phyloP scores from a whole-genome alignment of 805 yeast genomes.

The Saccharomycopsis sp. region DNA sequence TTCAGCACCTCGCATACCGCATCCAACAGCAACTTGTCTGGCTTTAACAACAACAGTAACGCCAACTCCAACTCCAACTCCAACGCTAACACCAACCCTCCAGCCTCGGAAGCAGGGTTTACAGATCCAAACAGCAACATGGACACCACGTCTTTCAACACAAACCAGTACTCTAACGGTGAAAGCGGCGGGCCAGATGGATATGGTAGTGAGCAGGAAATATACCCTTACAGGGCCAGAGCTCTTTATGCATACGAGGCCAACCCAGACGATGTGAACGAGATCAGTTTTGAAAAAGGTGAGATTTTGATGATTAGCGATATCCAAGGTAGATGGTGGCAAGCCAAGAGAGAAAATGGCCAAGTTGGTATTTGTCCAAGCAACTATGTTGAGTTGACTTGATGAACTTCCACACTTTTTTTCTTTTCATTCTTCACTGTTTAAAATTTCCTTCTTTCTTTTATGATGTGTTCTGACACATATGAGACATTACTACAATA shows the following conservation, averaged over 20 bases:
- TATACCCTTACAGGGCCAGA: conserved; percentile 73
- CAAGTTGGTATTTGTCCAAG: conserved; percentile 96
- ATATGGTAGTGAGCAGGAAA: conserved; percentile 20
- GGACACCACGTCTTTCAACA: conserved; percentile 6
- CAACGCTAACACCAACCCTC: not conserved
- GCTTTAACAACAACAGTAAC: not conserved
- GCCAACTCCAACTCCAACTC: not conserved
- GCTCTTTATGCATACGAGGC: conserved; percentile 86
- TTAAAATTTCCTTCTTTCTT: no score
- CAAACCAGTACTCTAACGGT: conserved; percentile 7
- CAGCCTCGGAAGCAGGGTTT: conserved; percentile 2
- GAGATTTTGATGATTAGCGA: conserved; percentile 89
- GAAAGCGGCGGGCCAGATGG: conserved; percentile 18
- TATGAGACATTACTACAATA: no score
- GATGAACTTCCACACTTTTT: no score
- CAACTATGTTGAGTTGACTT: conserved; percentile 72
- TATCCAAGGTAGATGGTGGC: conserved; percentile 98
- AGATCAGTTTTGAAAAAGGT: conserved; percentile 81
- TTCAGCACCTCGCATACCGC: conserved; percentile 14
- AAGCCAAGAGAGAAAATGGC: conserved; percentile 81
- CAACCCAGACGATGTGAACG: conserved; percentile 87
- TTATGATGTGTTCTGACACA: no score
- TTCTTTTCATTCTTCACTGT: no score
- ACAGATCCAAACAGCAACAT: conserved; percentile 2
- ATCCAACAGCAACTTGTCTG: conserved; percentile 4